Evolutionary conservation across 2,329 filamentous ascomycete species (phyloP), one percentile per base, ranked within the genome.

Genomic region (Alternaria solani): DNA sequence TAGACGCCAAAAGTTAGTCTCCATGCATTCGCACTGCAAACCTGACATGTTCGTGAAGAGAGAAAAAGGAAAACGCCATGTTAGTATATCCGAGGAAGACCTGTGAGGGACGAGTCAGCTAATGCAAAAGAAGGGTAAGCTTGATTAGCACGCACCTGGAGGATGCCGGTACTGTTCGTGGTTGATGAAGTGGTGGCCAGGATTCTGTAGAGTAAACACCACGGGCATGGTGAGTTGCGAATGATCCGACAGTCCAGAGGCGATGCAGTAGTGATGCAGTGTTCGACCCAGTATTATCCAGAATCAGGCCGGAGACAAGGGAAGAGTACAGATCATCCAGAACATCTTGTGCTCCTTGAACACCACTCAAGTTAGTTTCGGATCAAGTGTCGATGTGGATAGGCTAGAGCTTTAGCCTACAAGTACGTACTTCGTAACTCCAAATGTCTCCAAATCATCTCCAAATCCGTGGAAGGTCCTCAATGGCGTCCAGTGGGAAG

Each of bases 1-100:
- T 80, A 71, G 68, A 71, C 62, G 58, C 57, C 67, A 69, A 65
- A 74, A 74, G 75, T 79, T 74, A 79, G 77, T 79, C 56, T 61
- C 67, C 59, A 70, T 68, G 71, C 68, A 61, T 42, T 38, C 34
- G 18, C 51, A 28, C 44, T 67, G 68, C 62, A 64, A 62, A 62
- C 57, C 61, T 65, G 63, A 54, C 51, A 49, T 49, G 55, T 52
- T 64, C 23, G 39, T 55, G 48, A 56, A 60, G 42, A 70, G 61
- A 53, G 66, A 67, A 64, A 67, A 74, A 74, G 44, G 67, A 71
- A 75, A 77, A 65, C 71, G 75, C 75, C 75, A 72, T 71, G 71
- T 79, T 78, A 79, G 77, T 78, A 70, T 36, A 3, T 18, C 59
- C 46, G 44, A 28, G 26, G 11, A 48, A 55, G 39, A 51, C 64